These are phyloP conservation scores for Furcasterigmium furcatum DNA, from an alignment of 2,329 filamentous ascomycete species.

Conservation along the genomic window DNA sequence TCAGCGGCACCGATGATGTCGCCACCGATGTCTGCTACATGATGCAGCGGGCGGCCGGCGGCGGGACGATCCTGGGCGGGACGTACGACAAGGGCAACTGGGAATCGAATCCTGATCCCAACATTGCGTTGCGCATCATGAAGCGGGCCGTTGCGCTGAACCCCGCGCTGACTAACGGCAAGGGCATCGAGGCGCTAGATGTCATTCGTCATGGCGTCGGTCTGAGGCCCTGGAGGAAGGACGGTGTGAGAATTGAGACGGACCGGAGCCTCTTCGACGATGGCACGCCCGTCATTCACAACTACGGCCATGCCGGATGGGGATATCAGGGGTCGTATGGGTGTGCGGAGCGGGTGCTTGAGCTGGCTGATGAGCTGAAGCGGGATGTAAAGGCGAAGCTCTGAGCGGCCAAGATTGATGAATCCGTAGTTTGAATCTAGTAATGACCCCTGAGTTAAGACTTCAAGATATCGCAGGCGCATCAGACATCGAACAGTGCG, in stretches of 20 bases:
- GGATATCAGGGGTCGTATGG: constrained; percentile 72
- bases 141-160: constrained; percentile 64
- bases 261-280: constrained; percentile 56
- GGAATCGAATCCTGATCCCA: constrained; percentile 76
- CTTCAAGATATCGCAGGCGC: too few species aligned
- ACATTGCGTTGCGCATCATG: constrained; percentile 82
- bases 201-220: constrained; percentile 82
- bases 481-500: too few species aligned
- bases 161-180: constrained; percentile 60
- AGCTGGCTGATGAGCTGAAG: constrained; percentile 62
- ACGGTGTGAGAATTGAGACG: constrained; percentile 72
- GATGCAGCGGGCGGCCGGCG: constrained; percentile 77
- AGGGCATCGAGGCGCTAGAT: constrained; percentile 69
- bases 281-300: constrained; percentile 68
- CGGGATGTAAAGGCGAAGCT: constrained; percentile 23
- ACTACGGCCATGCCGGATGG: constrained; percentile 77
- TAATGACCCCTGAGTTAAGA: too few species aligned
- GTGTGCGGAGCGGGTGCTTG: constrained; percentile 63
- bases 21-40: constrained; percentile 72
- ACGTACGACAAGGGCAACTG: constrained; percentile 78
- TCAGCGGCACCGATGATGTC: constrained; percentile 72
- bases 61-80: constrained; percentile 83
- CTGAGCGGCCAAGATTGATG: constrained; percentile 5
- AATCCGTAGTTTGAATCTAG: too few species aligned
- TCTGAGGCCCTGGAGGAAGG: constrained; percentile 69